Base-by-base conservation (phyloP, 73 alveolate species). In the Paramecium octaurelia region DNA sequence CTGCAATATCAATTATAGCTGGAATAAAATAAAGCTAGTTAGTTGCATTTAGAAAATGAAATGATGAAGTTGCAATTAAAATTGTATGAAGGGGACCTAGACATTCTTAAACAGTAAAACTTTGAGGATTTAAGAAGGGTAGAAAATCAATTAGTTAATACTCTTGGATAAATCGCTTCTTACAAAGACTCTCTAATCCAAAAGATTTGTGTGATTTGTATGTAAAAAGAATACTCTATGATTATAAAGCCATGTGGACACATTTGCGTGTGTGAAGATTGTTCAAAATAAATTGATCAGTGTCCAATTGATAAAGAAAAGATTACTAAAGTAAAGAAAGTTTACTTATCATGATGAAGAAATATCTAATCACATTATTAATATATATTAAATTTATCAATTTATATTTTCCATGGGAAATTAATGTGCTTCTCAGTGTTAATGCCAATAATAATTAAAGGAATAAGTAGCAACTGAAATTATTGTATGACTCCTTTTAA, bases 201-300 rank as follows among this genome's bases (percentile, higher is more conserved):
- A 23, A 77, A 40, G 20, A 31, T 77, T 14, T 77, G 75, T 77
- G 90, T 77, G 18, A 16, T 77, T 27, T 77, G 90, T 40, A 38
- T 38, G 46, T 11, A 76, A 21, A 40, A 76, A 14, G 43, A 27
- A 42, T 76, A 76, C 12, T 0, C 18, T 42, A 76, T 76, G 10
- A 8, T 76, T 8, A 14, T 76, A 10, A 36, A 40, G 9, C 89
- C 89, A 0, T 76, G 73, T 76, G 73, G 89, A 8, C 89, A 76
- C 20, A 35, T 76, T 38, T 76, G 89, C 40, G 71, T 76, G 8
- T 76, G 89, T 76, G 89, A 76, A 76, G n/a, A 34, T 8, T 76
- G 89, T 42, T 76, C 89, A 21, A 42, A 34, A 11, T 40, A 48
- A 12, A 16, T 48, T 4, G 31, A 40, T 80, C 31, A 44, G 12